Percentiles rank a stretch among this genome's conserved stretches.
These are phyloP conservation scores for Physcomitrellopsis africana DNA, from an alignment of 225 moss, liverwort and hornwort species.

Conservation along the genomic window DNA sequence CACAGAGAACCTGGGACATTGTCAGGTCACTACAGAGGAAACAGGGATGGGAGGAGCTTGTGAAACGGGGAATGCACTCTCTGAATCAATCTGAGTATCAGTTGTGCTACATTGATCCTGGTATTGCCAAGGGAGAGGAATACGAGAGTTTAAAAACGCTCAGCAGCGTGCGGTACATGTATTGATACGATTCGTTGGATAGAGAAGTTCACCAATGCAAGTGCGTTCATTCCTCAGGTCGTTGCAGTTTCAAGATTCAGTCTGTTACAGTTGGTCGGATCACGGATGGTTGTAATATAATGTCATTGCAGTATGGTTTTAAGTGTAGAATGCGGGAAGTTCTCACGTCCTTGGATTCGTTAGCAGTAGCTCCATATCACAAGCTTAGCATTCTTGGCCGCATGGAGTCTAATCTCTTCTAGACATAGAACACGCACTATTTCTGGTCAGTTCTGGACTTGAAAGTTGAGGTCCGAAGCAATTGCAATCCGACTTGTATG, in stretches of 20 bases:
- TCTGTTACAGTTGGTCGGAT: background rate
- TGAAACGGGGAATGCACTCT: conserved; percentile 52
- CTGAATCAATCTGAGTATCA: conserved; percentile 68
- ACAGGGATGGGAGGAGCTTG: conserved; percentile 63
- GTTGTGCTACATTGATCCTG: conserved; percentile 66
- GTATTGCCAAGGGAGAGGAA: conserved; percentile 58
- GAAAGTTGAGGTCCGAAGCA: background rate
- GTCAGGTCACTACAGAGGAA: conserved; percentile 38
- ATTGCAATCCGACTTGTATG: background rate
- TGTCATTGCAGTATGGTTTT: background rate
- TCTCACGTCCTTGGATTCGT: conserved; percentile 7
- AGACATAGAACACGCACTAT: background rate
- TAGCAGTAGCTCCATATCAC: background rate
- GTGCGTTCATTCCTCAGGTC: background rate
- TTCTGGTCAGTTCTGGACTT: background rate
- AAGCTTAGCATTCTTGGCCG: conserved; percentile 4
- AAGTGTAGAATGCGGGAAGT: background rate
- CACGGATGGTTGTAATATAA: background rate
- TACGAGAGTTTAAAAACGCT: conserved; percentile 64
- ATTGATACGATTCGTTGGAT: conserved; percentile 37
- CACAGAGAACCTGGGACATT: conserved; percentile 47
- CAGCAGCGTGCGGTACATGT: conserved; percentile 66
- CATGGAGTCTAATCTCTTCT: background rate
- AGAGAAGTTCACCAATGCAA: background rate
- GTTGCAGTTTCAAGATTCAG: background rate